phyloP scores from a whole-genome alignment of 2,329 filamentous ascomycete species.

The Trichoderma atrobrunneum region DNA sequence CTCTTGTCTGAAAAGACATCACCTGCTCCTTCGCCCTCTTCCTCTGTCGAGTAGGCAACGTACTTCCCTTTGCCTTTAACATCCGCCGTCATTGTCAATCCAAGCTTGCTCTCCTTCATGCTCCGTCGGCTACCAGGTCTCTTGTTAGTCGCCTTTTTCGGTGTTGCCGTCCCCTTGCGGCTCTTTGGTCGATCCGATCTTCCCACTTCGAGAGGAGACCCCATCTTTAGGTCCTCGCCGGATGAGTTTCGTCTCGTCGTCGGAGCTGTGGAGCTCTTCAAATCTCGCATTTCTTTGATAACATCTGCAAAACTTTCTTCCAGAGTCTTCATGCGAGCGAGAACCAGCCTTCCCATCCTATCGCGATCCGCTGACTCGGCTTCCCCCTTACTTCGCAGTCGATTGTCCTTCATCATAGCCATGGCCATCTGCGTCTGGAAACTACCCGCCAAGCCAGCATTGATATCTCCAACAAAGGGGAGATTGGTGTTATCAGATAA shows the following conservation, averaged over 20 bases:
- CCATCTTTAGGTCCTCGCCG: constrained; percentile 38
- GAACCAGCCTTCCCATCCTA: constrained; percentile 74
- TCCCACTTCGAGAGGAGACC: constrained; percentile 35
- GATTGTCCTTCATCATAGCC: constrained; percentile 58
- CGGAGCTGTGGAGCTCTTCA: constrained; percentile 48
- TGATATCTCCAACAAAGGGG: constrained; percentile 54
- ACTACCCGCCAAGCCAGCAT: constrained; percentile 66
- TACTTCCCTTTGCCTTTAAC: constrained; percentile 50
- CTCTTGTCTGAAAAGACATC: constrained; percentile 34
- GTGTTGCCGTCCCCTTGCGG: constrained; percentile 29
- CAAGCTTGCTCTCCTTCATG: constrained; percentile 40
- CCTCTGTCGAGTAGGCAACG: constrained; percentile 37
- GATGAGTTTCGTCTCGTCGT: constrained; percentile 53
- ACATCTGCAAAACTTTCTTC: constrained; percentile 89
- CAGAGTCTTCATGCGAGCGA: constrained; percentile 87
- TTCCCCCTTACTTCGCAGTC: constrained; percentile 46
- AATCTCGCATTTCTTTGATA: constrained; percentile 72
- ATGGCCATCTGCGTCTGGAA: constrained; percentile 80
- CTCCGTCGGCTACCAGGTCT: constrained; percentile 42
- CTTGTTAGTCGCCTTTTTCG: constrained; percentile 29
- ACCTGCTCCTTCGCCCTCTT: constrained; percentile 34
- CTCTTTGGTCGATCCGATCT: constrained; percentile 32
- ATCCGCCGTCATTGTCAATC: constrained; percentile 27
- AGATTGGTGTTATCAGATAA: constrained; percentile 66
- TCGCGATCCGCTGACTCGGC: constrained; percentile 50